These are phyloP conservation scores for Marasmius fiardii DNA, from an alignment of 1,284 basidiomycete species.

Conservation along the genomic window DNA sequence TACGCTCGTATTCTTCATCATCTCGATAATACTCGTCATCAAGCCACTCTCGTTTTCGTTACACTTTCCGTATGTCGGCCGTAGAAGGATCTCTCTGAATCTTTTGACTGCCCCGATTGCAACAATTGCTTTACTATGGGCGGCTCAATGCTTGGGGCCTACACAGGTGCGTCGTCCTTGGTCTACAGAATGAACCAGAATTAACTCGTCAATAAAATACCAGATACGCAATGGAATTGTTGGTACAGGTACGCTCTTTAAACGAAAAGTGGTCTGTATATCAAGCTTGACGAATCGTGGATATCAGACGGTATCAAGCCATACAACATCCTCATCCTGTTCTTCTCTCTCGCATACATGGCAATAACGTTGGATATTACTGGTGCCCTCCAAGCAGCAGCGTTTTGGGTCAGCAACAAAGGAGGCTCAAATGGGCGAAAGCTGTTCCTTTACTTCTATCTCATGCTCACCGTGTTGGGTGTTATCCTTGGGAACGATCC, in stretches of 20 bases:
- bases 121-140: slow-evolving; percentile 78
- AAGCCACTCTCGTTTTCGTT: slow-evolving; percentile 56
- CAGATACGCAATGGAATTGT: slow-evolving; percentile 42
- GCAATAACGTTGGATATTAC: slow-evolving; percentile 91
- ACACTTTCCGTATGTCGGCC: slow-evolving; percentile 25
- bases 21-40: slow-evolving; percentile 73
- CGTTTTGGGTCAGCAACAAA: slow-evolving; percentile 82
- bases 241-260: slow-evolving; percentile 21
- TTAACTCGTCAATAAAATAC: slow-evolving; percentile 29
- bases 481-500: slow-evolving; percentile 90
- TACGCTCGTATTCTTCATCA: slow-evolving; percentile 69
- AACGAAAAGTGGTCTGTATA: slow-evolving; percentile 1
- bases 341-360: slow-evolving; percentile 92
- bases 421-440: slow-evolving; percentile 68
- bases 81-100: slow-evolving; percentile 50
- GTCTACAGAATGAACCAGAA: neutral
- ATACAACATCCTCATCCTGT: slow-evolving; percentile 91
- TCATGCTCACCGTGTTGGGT: slow-evolving; percentile 77
- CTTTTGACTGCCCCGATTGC: slow-evolving; percentile 76
- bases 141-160: slow-evolving; percentile 69
- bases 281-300: neutral
- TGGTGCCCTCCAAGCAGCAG: slow-evolving; percentile 83
- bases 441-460: slow-evolving; percentile 78
- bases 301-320: slow-evolving; percentile 74
- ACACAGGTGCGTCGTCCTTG: slow-evolving; percentile 15